Evolutionary conservation across 2,329 filamentous ascomycete species (phyloP).

Genomic region (Aspergillus hortae): DNA sequence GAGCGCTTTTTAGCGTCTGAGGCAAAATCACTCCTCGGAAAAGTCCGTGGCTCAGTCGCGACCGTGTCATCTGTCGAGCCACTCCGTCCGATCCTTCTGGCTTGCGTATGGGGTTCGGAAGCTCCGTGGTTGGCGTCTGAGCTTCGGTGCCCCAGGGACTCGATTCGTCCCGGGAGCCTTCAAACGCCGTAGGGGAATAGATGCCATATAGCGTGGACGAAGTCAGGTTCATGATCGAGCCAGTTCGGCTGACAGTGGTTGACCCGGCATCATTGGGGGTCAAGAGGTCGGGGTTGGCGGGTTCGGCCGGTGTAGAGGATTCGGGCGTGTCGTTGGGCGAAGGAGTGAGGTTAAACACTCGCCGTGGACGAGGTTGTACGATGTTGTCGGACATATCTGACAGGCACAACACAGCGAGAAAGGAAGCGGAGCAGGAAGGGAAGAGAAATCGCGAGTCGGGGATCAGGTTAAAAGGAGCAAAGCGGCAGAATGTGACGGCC

Average conservation of each 20-base stretch:
- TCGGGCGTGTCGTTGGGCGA: slow-evolving; percentile 42
- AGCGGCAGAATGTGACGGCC: not conserved
- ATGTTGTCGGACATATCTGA: slow-evolving; percentile 41
- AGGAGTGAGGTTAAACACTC: slow-evolving; percentile 63
- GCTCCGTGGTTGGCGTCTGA: slow-evolving; percentile 58
- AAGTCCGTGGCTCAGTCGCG: slow-evolving; percentile 35
- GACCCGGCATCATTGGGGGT: slow-evolving; percentile 29
- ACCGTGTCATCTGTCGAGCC: slow-evolving; percentile 30
- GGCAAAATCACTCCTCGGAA: slow-evolving; percentile 50
- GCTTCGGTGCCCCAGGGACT: slow-evolving; percentile 79
- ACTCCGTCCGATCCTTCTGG: slow-evolving; percentile 22
- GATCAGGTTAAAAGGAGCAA: not conserved
- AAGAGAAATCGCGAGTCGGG: not conserved
- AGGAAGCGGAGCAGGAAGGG: not conserved
- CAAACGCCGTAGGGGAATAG: slow-evolving; percentile 66
- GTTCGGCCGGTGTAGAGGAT: slow-evolving; percentile 39
- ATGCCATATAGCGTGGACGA: slow-evolving; percentile 89
- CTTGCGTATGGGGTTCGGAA: slow-evolving; percentile 39
- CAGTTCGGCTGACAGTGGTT: slow-evolving; percentile 60
- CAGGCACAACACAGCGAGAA: slow-evolving; percentile 1
- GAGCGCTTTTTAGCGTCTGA: slow-evolving; percentile 53
- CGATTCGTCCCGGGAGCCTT: slow-evolving; percentile 54
- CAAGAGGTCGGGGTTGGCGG: slow-evolving; percentile 32
- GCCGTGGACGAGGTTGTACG: slow-evolving; percentile 67
- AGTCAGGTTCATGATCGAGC: slow-evolving; percentile 81